phyloP scores from a whole-genome alignment of 1,139 yeast genomes.

The Pneumocystis jirovecii region DNA sequence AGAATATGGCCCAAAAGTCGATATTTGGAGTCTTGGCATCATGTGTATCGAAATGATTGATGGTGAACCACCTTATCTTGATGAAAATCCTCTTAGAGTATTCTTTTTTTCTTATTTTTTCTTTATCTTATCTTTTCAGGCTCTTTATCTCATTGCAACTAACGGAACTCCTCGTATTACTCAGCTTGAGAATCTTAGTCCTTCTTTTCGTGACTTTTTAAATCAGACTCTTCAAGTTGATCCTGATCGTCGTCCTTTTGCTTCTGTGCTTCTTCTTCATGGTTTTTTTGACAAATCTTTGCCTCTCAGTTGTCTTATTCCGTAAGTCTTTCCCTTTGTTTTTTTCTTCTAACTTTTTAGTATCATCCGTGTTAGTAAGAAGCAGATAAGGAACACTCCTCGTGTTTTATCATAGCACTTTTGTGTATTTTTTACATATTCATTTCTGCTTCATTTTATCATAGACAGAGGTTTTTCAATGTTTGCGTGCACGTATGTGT shows the following conservation, averaged over 20 bases:
- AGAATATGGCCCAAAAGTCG: slow-evolving; percentile 94
- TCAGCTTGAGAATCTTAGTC: slow-evolving; percentile 70
- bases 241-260: slow-evolving; percentile 69
- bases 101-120: slow-evolving; percentile 19
- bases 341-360: slow-evolving; percentile 40
- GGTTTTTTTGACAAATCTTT: slow-evolving; percentile 62
- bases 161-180: slow-evolving; percentile 89
- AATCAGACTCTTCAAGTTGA: slow-evolving; percentile 73
- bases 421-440: neutral
- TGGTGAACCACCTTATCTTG: slow-evolving; percentile 95
- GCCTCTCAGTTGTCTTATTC: slow-evolving; percentile 60
- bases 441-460: neutral
- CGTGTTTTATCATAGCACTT: neutral
- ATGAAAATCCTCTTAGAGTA: slow-evolving; percentile 65
- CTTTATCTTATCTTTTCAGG: slow-evolving; percentile 24
- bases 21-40: slow-evolving; percentile 93
- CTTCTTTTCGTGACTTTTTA: slow-evolving; percentile 52
- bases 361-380: slow-evolving; percentile 7
- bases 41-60: slow-evolving; percentile 98
- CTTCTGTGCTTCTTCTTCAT: slow-evolving; percentile 57
- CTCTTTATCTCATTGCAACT: slow-evolving; percentile 82
- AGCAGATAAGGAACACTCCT: neutral
- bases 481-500: neutral
- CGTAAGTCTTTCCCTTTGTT: slow-evolving; percentile 75
- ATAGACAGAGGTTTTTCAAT: no score